phyloP scores from a whole-genome alignment of 768 basidiomycete species.

The Mycena kentingensis region DNA sequence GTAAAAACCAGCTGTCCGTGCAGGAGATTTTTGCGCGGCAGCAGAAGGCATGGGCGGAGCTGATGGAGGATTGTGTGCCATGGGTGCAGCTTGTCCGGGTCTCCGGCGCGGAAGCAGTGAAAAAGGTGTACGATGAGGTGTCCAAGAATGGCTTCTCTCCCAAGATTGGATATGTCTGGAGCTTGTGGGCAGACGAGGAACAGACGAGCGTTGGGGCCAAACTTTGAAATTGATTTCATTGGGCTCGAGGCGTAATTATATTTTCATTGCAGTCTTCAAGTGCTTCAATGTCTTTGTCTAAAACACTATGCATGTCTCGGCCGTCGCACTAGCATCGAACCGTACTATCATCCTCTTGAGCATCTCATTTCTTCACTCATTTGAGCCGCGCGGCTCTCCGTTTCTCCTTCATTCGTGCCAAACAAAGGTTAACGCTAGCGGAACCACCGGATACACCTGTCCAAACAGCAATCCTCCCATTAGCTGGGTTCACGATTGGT shows the following conservation, averaged over 20 bases:
- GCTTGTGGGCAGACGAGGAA: conserved; percentile 53
- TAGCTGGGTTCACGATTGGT: too few relatives aligned
- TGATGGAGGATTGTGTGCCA: conserved; percentile 55
- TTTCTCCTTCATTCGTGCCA: too few relatives aligned
- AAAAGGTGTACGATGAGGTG: conserved; percentile 49
- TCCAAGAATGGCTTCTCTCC: conserved; percentile 51
- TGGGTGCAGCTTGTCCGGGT: conserved; percentile 60
- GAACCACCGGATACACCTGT: too few relatives aligned
- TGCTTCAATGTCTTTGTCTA: too few relatives aligned
- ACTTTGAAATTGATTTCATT: conserved; percentile 11
- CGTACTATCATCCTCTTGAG: too few relatives aligned
- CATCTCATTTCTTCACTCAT: too few relatives aligned
- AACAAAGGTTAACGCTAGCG: too few relatives aligned
- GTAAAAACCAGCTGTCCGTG: conserved; percentile 48
- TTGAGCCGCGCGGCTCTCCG: too few relatives aligned
- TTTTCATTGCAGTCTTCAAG: neutral
- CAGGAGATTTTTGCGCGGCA: conserved; percentile 53
- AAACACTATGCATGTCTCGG: too few relatives aligned
- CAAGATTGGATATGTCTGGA: conserved; percentile 62
- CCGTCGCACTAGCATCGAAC: too few relatives aligned
- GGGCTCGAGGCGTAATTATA: neutral
- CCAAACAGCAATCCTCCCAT: too few relatives aligned
- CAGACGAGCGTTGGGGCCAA: conserved; percentile 10
- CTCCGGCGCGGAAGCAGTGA: conserved; percentile 49
- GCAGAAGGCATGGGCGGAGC: conserved; percentile 55